Evolutionary conservation across 768 basidiomycete species (phyloP).

Genomic region (Phaffia australis): DNA sequence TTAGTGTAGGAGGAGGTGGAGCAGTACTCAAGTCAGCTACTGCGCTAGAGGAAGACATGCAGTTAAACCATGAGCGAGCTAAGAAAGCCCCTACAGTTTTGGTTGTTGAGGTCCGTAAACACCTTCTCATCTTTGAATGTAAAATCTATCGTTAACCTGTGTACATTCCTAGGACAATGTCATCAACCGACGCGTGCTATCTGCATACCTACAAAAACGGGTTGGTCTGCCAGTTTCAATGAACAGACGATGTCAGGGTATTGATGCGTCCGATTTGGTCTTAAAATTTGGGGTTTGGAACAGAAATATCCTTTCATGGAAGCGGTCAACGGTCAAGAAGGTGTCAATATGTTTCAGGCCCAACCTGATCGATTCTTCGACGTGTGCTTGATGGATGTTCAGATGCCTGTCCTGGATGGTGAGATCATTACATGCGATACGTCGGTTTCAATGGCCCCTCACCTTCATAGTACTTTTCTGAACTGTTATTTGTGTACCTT

Average conservation of each 20-base stretch:
- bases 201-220: slow-evolving; percentile 27
- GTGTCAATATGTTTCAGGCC: slow-evolving; percentile 58
- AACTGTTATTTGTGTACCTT: slow-evolving; percentile 2
- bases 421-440: slow-evolving; percentile 56
- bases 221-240: slow-evolving; percentile 27
- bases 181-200: slow-evolving; percentile 49
- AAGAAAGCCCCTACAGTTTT: neutral
- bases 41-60: slow-evolving; percentile 42
- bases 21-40: slow-evolving; percentile 60
- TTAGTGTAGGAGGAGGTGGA: slow-evolving; percentile 44
- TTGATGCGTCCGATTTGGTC: slow-evolving; percentile 38
- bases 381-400: slow-evolving; percentile 56
- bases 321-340: slow-evolving; percentile 74
- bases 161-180: slow-evolving; percentile 67
- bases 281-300: neutral
- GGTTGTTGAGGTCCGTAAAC: neutral
- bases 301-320: slow-evolving; percentile 65
- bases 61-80: slow-evolving; percentile 32
- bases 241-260: slow-evolving; percentile 39
- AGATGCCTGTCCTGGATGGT: slow-evolving; percentile 92
- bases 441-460: slow-evolving; percentile 69
- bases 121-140: neutral
- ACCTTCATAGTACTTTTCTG: slow-evolving; percentile 31
- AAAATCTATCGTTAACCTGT: neutral
- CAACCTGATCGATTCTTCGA: slow-evolving; percentile 60